These are phyloP conservation scores for Colletotrichum sp. DNA, from an alignment of 2,329 filamentous ascomycete genomes.

Conservation along the genomic window DNA sequence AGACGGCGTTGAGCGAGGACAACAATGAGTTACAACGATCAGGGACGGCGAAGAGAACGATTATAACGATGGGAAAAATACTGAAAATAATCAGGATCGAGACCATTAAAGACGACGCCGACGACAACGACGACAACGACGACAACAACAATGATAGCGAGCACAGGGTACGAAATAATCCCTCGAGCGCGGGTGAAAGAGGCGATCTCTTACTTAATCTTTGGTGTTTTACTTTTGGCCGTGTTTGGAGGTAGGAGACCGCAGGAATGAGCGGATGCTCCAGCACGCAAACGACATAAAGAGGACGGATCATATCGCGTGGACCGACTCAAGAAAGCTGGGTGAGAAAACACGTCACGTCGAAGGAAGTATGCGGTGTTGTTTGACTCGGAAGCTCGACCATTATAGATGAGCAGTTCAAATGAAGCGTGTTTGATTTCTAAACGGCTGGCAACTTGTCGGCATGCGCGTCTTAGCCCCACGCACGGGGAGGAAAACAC, in stretches of 20 bases:
- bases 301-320: background rate
- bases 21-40: background rate
- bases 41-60: background rate
- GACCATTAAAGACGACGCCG: background rate
- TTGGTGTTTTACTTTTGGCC: background rate
- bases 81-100: background rate
- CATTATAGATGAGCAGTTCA: background rate
- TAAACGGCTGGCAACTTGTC: background rate
- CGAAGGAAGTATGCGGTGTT: background rate
- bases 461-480: background rate
- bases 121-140: background rate
- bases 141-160: background rate
- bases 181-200: background rate
- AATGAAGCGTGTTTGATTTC: background rate
- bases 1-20: background rate
- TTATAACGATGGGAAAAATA: background rate
- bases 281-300: background rate
- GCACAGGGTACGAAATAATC: background rate
- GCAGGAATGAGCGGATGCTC: background rate
- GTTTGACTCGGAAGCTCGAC: background rate
- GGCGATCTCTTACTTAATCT: background rate
- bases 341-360: background rate
- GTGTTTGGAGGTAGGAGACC: background rate
- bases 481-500: background rate
- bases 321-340: background rate